Percentiles rank a stretch among this genome's conserved stretches.
phyloP scores from a whole-genome alignment of 192 early-diverging fungal genomes.

The Coemansia sp. region DNA sequence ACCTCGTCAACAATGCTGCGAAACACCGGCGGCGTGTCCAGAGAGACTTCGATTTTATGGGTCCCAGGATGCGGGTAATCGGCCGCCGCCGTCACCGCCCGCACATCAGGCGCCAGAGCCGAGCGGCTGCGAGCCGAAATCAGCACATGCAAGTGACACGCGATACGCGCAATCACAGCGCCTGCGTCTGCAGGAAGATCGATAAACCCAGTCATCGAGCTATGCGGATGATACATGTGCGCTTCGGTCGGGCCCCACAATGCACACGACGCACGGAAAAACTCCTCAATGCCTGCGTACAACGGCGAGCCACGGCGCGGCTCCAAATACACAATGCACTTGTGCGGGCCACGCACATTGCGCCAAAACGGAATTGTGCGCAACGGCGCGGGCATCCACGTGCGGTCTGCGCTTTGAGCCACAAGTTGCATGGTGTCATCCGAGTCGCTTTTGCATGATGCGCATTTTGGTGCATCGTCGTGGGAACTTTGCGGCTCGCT shows the following conservation, averaged over 20 bases:
- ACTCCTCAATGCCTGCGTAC: conserved; percentile 36
- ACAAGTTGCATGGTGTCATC: background rate
- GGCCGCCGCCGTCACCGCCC: conserved; percentile 8
- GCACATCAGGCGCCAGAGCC: conserved; percentile 9
- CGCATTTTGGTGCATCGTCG: conserved; percentile 1
- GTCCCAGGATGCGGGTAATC: conserved; percentile 46
- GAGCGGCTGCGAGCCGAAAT: background rate
- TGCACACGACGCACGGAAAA: conserved; percentile 19
- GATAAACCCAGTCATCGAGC: conserved; percentile 54
- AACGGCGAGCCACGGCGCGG: conserved; percentile 29
- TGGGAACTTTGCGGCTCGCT: conserved; percentile 2
- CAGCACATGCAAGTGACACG: conserved; percentile 15
- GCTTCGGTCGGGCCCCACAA: conserved; percentile 37
- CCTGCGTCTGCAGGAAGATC: conserved; percentile 16
- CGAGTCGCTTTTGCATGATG: background rate
- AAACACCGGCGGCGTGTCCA: conserved; percentile 35
- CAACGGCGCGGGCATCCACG: conserved; percentile 15
- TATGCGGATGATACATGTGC: conserved; percentile 49
- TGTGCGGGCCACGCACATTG: conserved; percentile 16
- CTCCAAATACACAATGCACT: conserved; percentile 49
- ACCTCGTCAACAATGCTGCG: conserved; percentile 25
- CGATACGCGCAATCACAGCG: conserved; percentile 13
- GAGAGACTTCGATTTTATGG: conserved; percentile 41
- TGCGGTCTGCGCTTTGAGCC: background rate
- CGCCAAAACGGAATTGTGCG: conserved; percentile 23